Evolutionary conservation across 345 rosid species (phyloP).

Genomic region (Salix arbutifolia): DNA sequence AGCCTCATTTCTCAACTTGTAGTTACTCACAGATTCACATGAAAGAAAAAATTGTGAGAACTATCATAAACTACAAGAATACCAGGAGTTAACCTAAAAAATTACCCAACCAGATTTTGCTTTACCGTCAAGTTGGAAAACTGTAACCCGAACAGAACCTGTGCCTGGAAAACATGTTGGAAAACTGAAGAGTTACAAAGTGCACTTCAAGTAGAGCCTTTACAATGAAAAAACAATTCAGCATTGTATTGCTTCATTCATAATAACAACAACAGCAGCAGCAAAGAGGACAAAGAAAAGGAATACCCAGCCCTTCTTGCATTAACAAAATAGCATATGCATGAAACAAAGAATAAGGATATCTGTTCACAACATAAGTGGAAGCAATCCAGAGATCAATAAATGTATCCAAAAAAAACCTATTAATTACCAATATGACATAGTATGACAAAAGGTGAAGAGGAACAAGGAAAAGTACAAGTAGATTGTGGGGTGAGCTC

Average conservation of each 20-base stretch:
- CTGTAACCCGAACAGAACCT: constrained; percentile 59
- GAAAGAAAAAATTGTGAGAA: background rate
- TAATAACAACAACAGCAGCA: no score
- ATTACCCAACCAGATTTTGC: constrained; percentile 73
- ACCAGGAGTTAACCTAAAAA: constrained; percentile 22
- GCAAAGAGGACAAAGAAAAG: background rate
- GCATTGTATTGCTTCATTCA: no score
- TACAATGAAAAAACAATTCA: no score
- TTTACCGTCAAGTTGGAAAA: constrained; percentile 80
- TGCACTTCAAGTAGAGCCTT: no score
- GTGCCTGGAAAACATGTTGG: constrained; percentile 40
- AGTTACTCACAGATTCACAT: background rate
- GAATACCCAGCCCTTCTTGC: background rate
- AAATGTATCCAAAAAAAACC: background rate
- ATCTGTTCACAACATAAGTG: background rate
- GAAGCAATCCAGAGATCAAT: background rate
- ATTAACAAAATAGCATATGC: background rate
- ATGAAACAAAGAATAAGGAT: background rate
- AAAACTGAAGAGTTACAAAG: constrained; percentile 3
- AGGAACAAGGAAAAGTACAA: background rate
- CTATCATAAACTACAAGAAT: background rate
- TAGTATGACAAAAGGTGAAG: background rate
- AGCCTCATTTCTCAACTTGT: background rate
- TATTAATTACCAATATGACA: background rate
- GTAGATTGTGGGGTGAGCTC: constrained; percentile 24